Conservation (phyloP, 2,329 filamentous ascomycete genomes). For the Xylariales sp. region DNA sequence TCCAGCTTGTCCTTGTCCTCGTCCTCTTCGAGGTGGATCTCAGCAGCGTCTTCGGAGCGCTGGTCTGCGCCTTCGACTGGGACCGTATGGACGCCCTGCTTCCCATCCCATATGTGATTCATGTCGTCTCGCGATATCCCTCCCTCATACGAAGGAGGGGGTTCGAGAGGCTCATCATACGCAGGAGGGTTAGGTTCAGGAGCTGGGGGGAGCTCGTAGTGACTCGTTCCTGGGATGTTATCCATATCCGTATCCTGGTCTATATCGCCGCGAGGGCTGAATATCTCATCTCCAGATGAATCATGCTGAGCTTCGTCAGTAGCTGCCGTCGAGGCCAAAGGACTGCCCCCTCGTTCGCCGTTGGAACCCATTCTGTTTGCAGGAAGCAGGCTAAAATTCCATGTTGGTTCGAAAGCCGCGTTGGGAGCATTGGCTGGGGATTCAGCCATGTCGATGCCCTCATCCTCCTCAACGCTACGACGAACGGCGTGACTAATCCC, state of each 20-base stretch:
- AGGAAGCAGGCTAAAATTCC: constrained; percentile 41
- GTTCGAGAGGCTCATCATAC: constrained; percentile 12
- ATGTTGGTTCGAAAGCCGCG: constrained; percentile 24
- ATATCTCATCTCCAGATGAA: constrained; percentile 27
- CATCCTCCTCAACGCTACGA: constrained; percentile 42
- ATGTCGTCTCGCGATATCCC: constrained; percentile 22
- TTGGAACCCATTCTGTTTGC: constrained; percentile 18
- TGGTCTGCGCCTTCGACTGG: constrained; percentile 28
- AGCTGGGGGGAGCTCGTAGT: constrained; percentile 20
- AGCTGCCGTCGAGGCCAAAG: constrained; percentile 22
- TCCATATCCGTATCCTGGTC: constrained; percentile 16
- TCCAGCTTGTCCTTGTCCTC: background rate
- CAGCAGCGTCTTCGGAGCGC: constrained; percentile 41
- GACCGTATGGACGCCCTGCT: constrained; percentile 33
- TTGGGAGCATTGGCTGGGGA: constrained; percentile 22
- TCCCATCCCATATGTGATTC: constrained; percentile 28
- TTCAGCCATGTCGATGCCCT: constrained; percentile 37
- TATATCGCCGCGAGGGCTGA: constrained; percentile 17
- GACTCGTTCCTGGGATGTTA: constrained; percentile 20
- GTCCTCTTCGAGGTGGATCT: constrained; percentile 39
- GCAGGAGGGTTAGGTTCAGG: constrained; percentile 12
- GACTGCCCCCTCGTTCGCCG: constrained; percentile 12
- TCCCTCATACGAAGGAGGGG: constrained; percentile 11
- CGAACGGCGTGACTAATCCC: constrained; percentile 24
- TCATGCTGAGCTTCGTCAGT: constrained; percentile 33